Percentiles rank a stretch among this genome's conserved stretches.
phyloP scores from a whole-genome alignment of 441 rosid genomes.

The Jatropha multifida region DNA sequence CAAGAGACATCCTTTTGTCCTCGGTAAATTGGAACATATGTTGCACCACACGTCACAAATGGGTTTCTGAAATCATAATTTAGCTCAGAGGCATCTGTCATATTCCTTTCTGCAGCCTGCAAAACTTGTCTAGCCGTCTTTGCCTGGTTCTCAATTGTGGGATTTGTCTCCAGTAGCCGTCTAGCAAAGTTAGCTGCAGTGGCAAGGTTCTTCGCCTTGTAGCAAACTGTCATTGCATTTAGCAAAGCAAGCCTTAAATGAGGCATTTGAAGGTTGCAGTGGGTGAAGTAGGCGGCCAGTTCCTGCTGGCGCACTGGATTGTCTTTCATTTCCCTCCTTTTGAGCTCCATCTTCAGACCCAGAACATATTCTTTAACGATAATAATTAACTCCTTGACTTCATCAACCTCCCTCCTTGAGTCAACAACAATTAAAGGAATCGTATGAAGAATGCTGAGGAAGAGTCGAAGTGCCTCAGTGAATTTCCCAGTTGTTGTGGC shows the following conservation, averaged over 20 bases:
- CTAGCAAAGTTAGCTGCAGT: conserved; percentile 78
- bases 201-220: conserved; percentile 61
- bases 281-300: conserved; percentile 91
- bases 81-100: conserved; percentile 59
- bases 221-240: conserved; percentile 76
- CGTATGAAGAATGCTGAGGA: conserved; percentile 70
- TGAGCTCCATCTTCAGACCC: conserved; percentile 74
- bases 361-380: conserved; percentile 81
- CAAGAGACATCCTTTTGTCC: conserved; percentile 85
- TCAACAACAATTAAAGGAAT: conserved; percentile 85
- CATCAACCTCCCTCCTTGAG: conserved; percentile 88
- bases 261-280: conserved; percentile 75
- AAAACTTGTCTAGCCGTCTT: conserved; percentile 70
- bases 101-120: conserved; percentile 76
- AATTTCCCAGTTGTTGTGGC: conserved; percentile 77
- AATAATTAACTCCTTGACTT: conserved; percentile 70
- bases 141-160: conserved; percentile 64
- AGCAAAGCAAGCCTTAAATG: conserved; percentile 68
- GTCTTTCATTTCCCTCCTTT: conserved; percentile 62
- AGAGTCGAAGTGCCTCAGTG: conserved; percentile 64
- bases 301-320: conserved; percentile 72
- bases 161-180: conserved; percentile 71
- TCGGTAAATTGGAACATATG: conserved; percentile 79
- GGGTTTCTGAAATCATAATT: conserved; percentile 89
- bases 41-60: conserved; percentile 79